Base-by-base conservation (phyloP, 75 land plant species). In the Gnetum montanum region DNA sequence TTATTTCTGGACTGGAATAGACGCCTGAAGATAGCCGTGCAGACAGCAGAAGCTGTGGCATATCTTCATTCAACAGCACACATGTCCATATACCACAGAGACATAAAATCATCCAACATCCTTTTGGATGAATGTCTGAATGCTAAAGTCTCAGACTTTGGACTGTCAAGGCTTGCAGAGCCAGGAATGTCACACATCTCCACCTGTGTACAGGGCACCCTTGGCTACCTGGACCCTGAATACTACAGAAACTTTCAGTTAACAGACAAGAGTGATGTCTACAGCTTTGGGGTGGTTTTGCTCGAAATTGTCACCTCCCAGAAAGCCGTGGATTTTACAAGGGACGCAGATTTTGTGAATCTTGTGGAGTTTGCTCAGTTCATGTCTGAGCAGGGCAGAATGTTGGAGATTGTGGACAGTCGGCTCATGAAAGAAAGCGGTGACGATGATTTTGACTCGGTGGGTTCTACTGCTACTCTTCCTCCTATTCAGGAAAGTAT, bases 71-170 rank as follows among this genome's bases (percentile, higher is more conserved):
- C 16, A 0, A 51, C 43, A 11, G 30, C 26, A 1, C 1, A 55
- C 12, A 60, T 62, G 8, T 60, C 76, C 4, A 63, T 73, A 11
- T 68, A 43, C 34, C 76, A 73, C 41, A 56, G 76, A 43, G 76
- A 73, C 34, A 67, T 73, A 25, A 73, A 73, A 43, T 69, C 76
- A n/a, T 49, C 57, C 23, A 73, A 73, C 28, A 68, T 73, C 6
- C 72, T 73, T 22, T 41, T 73, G 30, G 76, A 73, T 49, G 46
- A 57, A 28, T 15, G 63, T 8, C 8, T 69, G 28, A 0, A 41
- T 3, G 71, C 40, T 0, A 69, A 69, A 48, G 52, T 65, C 1
- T 63, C 68, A 16, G 68, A 65, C 24, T 65, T 67, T 31, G 71
- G 71, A 58, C 66, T 69, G 4, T 69, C 71, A 13, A 43, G 67